Evolutionary conservation across 768 basidiomycete genomes (phyloP).

Genomic region (Leucocoprinus leucothites): DNA sequence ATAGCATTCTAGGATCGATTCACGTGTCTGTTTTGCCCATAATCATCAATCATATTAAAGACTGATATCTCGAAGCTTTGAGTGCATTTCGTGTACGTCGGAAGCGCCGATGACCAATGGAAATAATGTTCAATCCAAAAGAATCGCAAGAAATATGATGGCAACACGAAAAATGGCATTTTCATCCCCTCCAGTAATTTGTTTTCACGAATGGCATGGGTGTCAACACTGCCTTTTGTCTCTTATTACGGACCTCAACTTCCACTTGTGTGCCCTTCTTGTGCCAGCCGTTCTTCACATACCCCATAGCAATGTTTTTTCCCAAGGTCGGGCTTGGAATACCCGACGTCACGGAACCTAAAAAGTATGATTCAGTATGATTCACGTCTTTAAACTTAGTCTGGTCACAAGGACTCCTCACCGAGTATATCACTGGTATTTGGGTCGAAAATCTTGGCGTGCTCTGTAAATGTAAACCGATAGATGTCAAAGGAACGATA

Average conservation of each 20-base stretch:
- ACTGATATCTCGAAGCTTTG: neutral
- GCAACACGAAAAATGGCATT: neutral
- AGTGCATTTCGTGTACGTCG: neutral
- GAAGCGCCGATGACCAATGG: neutral
- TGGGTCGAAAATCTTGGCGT: slow-evolving; percentile 68
- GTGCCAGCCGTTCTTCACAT: slow-evolving; percentile 76
- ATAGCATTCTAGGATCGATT: neutral
- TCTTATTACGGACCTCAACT: slow-evolving; percentile 82
- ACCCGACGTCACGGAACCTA: slow-evolving; percentile 85
- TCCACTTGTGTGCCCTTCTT: slow-evolving; percentile 87
- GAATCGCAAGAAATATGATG: neutral
- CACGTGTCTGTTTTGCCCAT: neutral
- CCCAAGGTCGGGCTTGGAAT: slow-evolving; percentile 90
- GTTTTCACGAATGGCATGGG: slow-evolving; percentile 88
- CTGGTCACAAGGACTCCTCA: slow-evolving; percentile 8
- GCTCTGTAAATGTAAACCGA: slow-evolving; percentile 45
- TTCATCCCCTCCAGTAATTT: slow-evolving; percentile 71
- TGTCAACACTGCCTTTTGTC: slow-evolving; percentile 68
- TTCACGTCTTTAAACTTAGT: neutral
- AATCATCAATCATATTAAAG: neutral
- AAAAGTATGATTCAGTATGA: slow-evolving; percentile 1
- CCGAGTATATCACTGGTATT: slow-evolving; percentile 36
- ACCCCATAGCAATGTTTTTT: slow-evolving; percentile 96
- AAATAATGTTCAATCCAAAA: neutral
- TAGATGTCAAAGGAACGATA: neutral